Conservation (phyloP, 345 rosid species). For the Boechera stricta region DNA sequence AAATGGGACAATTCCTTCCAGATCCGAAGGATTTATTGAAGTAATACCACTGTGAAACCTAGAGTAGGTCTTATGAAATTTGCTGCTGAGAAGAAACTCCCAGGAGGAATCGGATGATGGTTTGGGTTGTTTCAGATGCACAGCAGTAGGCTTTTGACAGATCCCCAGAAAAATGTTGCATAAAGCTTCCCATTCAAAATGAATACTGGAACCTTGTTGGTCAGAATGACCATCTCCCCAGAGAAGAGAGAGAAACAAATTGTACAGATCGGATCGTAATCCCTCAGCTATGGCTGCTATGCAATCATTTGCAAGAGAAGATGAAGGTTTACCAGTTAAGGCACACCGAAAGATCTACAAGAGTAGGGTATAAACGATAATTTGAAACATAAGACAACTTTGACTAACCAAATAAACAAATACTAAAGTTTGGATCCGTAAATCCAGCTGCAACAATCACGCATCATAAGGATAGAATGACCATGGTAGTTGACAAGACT, state of each 20-base stretch:
- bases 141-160: constrained; percentile 55
- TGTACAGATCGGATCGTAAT: constrained; percentile 64
- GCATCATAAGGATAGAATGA: constrained; percentile 2
- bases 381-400: constrained; percentile 21
- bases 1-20: constrained; percentile 43
- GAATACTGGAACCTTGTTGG: constrained; percentile 57
- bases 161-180: constrained; percentile 65
- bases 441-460: constrained; percentile 26
- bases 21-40: constrained; percentile 45
- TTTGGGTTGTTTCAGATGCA: constrained; percentile 47
- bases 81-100: constrained; percentile 88
- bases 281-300: constrained; percentile 91
- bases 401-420: constrained; percentile 31
- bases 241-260: constrained; percentile 77
- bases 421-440: constrained; percentile 7
- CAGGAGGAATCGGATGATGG: constrained; percentile 61
- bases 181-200: constrained; percentile 77
- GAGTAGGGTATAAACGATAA: constrained; percentile 32
- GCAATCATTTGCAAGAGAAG: constrained; percentile 85
- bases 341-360: constrained; percentile 83
- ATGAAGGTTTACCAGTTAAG: constrained; percentile 71
- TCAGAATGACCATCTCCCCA: constrained; percentile 71
- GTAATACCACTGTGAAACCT: constrained; percentile 50
- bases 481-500: constrained; percentile 28
- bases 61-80: constrained; percentile 74